Base-by-base conservation (phyloP, 345 rosid genomes). In the Zanthoxylum bungeanum region DNA sequence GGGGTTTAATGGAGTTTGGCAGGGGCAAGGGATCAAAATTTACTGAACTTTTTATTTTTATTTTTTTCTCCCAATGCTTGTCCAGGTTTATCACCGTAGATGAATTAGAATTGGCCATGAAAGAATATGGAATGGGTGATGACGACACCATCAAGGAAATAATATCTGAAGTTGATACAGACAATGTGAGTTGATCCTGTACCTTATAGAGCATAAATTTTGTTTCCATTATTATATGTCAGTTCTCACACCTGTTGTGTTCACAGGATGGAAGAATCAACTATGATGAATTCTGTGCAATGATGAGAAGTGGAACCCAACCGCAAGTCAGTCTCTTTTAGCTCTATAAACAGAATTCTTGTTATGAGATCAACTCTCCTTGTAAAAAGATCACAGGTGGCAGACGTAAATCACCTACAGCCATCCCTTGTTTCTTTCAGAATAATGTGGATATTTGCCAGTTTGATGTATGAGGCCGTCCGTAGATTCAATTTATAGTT, bases 301-400 rank as follows among this genome's bases (percentile, higher is more conserved):
- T 92, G 97, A 92, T 94, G 97, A 88, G 84, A 84, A 89, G 93
- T 52, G 96, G 97, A 64, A 84, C 82, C 73, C 93, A 83, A 60
- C 85, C 80, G 50, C 90, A 84, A 51, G 81, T 70, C 1, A 82
- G 55, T 66, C 85, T 83, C 66, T 85, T 87, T 56, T 85, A 85
- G 66, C n/a, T 33, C 55, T 21, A 7, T 19, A 22, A 22, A n/a
- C 4, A 21, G 34, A 7, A 8, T 52, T 52, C 30, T 50, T 21
- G 24, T 6, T 9, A 4, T 4, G 37, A 30, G 10, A 34, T 49
- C 24, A 7, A 70, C 6, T 19, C 1, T 16, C 55, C 5, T 42
- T 44, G 56, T 69, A 44, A 44, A 69, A 69, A 44, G 14, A 39
- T 39, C 44, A 11, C 22, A 2, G n/a, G n/a, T n/a, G n/a, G n/a